Percentiles rank a stretch among this genome's conserved stretches.
Evolutionary conservation across 768 basidiomycete genomes (phyloP).

Genomic region (Suillus variegatus): DNA sequence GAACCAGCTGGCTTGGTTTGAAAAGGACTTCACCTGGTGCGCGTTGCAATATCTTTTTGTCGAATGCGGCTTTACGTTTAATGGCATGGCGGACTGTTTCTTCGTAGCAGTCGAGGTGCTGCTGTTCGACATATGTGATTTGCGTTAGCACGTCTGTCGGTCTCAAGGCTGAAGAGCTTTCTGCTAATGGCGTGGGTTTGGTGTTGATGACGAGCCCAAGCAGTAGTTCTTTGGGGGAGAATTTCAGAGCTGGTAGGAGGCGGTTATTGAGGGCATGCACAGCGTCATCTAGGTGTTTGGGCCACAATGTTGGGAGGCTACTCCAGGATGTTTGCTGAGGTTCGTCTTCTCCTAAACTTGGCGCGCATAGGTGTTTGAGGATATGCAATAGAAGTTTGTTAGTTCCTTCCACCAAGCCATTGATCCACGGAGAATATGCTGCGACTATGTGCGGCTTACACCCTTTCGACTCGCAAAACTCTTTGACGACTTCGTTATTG

Average conservation of each 20-base stretch:
- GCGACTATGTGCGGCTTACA: too few relatives aligned
- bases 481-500: too few relatives aligned
- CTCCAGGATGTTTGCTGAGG: too few relatives aligned
- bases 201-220: slow-evolving; percentile 35
- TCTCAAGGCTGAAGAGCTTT: background rate
- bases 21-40: slow-evolving; percentile 26
- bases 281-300: too few relatives aligned
- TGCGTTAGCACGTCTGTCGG: slow-evolving; percentile 11
- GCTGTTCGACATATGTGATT: slow-evolving; percentile 32
- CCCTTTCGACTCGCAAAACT: too few relatives aligned
- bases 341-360: too few relatives aligned
- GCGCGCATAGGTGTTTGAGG: too few relatives aligned
- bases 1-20: slow-evolving; percentile 32
- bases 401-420: too few relatives aligned
- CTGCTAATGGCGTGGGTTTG: background rate
- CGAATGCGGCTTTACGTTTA: slow-evolving; percentile 28
- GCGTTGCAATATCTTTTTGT: slow-evolving; percentile 19
- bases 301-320: too few relatives aligned
- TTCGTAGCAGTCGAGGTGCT: slow-evolving; percentile 31
- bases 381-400: too few relatives aligned
- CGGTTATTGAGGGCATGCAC: slow-evolving; percentile 15
- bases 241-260: slow-evolving; percentile 14
- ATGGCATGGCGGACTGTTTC: slow-evolving; percentile 24
- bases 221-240: slow-evolving; percentile 32
- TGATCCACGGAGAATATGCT: too few relatives aligned